These are phyloP conservation scores for Diversispora eburnea DNA, from an alignment of 192 early-diverging fungal species.

Conservation along the genomic window DNA sequence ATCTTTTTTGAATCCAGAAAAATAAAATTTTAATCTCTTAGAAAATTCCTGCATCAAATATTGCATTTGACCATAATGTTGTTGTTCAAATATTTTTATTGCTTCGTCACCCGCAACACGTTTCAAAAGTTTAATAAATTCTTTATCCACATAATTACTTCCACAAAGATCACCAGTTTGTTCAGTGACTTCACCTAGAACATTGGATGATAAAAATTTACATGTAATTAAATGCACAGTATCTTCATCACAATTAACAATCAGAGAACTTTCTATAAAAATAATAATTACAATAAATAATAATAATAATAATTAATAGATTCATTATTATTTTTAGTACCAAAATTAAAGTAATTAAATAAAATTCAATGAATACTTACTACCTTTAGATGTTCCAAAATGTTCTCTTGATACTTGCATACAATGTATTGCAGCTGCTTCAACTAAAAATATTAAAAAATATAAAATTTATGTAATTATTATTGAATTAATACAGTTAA, in stretches of 20 bases:
- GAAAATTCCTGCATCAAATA: neutral
- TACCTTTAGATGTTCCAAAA: neutral
- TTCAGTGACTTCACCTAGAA: neutral
- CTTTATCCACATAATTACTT: neutral
- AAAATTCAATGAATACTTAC: too few species aligned
- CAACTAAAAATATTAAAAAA: conserved; percentile 3
- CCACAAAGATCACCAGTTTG: conserved; percentile 1
- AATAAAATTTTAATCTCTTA: too few species aligned
- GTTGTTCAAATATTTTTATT: conserved; percentile 33
- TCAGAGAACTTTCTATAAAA: neutral
- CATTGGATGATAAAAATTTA: too few species aligned
- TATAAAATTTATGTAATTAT: neutral
- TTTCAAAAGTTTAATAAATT: conserved; percentile 23
- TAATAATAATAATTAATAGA: neutral
- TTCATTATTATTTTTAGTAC: neutral
- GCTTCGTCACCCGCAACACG: conserved; percentile 39
- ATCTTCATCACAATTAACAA: neutral
- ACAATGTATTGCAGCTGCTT: conserved; percentile 8
- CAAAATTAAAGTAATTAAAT: neutral
- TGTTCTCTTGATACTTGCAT: neutral
- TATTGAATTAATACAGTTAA: neutral
- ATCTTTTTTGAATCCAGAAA: neutral
- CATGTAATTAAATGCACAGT: neutral
- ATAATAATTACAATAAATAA: neutral
- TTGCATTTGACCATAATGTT: conserved; percentile 18